These are phyloP conservation scores for Populus trichocarpa DNA, from an alignment of 441 rosid genomes.

Conservation along the genomic window DNA sequence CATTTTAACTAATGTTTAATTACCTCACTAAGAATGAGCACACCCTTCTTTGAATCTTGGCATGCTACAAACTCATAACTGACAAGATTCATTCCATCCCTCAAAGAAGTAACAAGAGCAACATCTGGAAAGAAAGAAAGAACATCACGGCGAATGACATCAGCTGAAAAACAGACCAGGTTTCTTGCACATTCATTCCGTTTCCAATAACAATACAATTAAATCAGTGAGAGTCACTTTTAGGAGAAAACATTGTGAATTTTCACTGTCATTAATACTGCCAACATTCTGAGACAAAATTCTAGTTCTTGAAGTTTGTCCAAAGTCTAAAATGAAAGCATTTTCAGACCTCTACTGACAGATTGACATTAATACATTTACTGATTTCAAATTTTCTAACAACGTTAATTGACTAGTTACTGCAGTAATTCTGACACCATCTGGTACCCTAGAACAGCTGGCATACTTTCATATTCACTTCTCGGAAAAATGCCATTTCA, in stretches of 20 bases:
- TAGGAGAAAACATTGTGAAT: background rate
- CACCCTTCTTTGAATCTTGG: constrained; percentile 96
- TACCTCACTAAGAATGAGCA: constrained; percentile 99
- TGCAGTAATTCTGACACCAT: background rate
- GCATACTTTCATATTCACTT: background rate
- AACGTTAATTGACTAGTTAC: background rate
- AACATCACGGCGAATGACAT: background rate
- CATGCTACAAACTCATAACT: constrained; percentile 99
- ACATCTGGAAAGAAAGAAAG: constrained; percentile 54
- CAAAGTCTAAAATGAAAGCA: background rate
- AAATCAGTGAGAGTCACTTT: background rate
- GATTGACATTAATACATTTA: background rate
- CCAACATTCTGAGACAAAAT: background rate
- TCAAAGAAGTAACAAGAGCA: constrained; percentile 93
- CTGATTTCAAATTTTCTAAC: background rate
- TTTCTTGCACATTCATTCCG: background rate
- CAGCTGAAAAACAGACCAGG: background rate
- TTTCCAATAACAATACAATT: background rate
- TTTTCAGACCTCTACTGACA: background rate
- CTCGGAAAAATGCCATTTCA: background rate
- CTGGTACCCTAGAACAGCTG: background rate
- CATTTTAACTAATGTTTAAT: constrained; percentile 20
- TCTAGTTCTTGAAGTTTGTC: background rate
- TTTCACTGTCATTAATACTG: background rate
- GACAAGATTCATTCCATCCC: constrained; percentile 99